Percentiles rank a stretch among this genome's conserved stretches.
These are phyloP conservation scores for Malus asiatica DNA, from an alignment of 306 rosid genomes.

Conservation along the genomic window DNA sequence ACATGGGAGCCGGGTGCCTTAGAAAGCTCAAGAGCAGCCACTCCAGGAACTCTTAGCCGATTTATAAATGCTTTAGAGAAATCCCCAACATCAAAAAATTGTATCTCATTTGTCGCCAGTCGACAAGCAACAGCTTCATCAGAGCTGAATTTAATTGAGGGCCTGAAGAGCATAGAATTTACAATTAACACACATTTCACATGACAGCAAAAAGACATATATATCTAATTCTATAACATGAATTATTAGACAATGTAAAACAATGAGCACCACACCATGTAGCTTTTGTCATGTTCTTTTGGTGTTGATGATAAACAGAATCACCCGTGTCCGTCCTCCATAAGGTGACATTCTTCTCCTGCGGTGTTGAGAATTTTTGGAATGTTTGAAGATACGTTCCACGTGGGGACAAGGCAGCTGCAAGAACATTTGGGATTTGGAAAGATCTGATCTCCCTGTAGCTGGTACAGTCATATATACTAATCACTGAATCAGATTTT, in stretches of 20 bases:
- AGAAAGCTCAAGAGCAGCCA: constrained; percentile 77
- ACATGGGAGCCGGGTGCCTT: constrained; percentile 69
- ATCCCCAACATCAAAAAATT: constrained; percentile 63
- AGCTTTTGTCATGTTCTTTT: constrained; percentile 59
- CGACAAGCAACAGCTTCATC: constrained; percentile 79
- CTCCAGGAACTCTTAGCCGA: constrained; percentile 69
- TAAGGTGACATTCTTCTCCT: constrained; percentile 62
- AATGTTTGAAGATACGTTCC: constrained; percentile 78
- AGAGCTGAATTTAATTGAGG: constrained; percentile 66
- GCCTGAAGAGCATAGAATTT: constrained; percentile 42
- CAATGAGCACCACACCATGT: constrained; percentile 42
- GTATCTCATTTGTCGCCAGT: constrained; percentile 75
- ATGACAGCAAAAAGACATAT: not conserved
- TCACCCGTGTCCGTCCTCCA: constrained; percentile 64
- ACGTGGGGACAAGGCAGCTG: constrained; percentile 60
- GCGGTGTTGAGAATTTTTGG: constrained; percentile 56
- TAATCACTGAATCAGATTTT: constrained; percentile 46
- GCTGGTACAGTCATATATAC: constrained; percentile 42
- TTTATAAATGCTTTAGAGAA: constrained; percentile 58
- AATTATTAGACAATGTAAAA: not conserved
- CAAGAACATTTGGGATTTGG: constrained; percentile 47
- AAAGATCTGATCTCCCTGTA: constrained; percentile 60
- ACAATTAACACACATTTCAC: not conserved
- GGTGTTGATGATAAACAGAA: constrained; percentile 53
- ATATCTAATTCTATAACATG: not conserved